Base-by-base conservation (phyloP, 495 filamentous ascomycete genomes). In the Clavariopsis aquatica region DNA sequence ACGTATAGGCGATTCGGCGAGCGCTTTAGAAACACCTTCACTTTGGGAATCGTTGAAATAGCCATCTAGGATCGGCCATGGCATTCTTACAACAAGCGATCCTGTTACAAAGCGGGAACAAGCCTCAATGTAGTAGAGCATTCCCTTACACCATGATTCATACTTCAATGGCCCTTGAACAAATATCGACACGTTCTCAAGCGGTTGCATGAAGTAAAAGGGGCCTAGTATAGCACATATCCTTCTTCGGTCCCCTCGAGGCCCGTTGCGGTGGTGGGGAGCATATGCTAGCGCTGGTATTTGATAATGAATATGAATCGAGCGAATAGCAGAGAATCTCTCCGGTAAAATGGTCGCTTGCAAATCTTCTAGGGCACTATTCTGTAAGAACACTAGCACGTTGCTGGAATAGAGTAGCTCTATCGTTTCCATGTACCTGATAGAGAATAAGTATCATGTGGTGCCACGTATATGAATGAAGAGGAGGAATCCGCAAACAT, bases 381-480 rank as follows among this genome's bases (percentile, higher is more conserved):
- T 54, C 28, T 54, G 52, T n/a, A 54, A 19, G 28, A 54, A 36
- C 2, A 54, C 52, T n/a, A 54, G 34, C 10, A 31, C 19, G 52
- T 54, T 54, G 4, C 23, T 6, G 17, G 52, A 29, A 31, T 54
- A 54, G 13, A 54, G 26, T 13, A 31, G 4, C 12, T 31, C 13
- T 12, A 54, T 54, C 5, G 13, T 31, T 31, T 54, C 52, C 13
- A 22, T 13, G 19, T 54, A 54, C 5, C 52, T 54, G 22, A 17
- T 19, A 19, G 22, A 49, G 22, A 49, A 24, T 49, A 19, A 49
- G 45, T 24, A 24, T 19, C 45, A 49, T 7, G 7, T 19, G 45
- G 22, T 19, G 17, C 7, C 45, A 24, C 17, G n/a, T 49, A 19
- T 49, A 24, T 49, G 45, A 34, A 34, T 34, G 31, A 34, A 34